These are phyloP conservation scores for Aegilops speltoides DNA, from an alignment of 176 grass and related monocot genomes.

Conservation along the genomic window DNA sequence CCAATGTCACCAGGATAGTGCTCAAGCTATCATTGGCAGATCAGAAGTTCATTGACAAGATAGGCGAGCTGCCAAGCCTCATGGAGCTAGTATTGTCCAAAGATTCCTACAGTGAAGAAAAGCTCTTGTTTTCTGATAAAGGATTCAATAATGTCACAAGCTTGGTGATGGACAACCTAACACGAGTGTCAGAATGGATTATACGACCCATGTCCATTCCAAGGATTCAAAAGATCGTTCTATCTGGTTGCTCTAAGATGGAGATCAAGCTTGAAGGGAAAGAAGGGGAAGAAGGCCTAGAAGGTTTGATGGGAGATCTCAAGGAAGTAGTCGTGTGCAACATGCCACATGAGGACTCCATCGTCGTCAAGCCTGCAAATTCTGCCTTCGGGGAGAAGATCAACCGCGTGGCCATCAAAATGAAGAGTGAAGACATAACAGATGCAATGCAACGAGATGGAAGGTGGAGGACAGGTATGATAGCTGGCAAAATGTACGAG, in stretches of 20 bases:
- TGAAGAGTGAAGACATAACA: neutral
- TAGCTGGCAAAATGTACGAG: neutral
- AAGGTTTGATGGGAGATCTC: neutral
- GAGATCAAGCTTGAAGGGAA: conserved; percentile 2
- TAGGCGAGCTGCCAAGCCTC: conserved; percentile 37
- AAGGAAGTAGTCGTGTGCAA: neutral
- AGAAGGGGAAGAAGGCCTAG: neutral
- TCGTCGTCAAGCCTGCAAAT: neutral
- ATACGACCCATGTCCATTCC: conserved; percentile 10
- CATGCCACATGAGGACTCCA: neutral
- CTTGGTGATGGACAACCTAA: neutral
- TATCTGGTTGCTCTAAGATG: neutral
- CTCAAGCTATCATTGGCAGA: neutral
- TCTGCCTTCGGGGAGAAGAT: neutral
- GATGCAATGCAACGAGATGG: neutral
- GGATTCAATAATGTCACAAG: conserved; percentile 27
- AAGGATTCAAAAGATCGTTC: neutral
- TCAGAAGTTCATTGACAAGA: conserved; percentile 28
- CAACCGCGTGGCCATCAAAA: neutral
- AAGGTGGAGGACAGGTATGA: conserved; percentile 8
- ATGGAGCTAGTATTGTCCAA: neutral
- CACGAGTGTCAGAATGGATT: neutral
- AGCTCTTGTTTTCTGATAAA: conserved; percentile 22
- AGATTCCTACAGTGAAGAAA: neutral
- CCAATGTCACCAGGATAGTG: conserved; percentile 36